These are phyloP conservation scores for Xylaria grammica DNA, from an alignment of 495 filamentous ascomycete genomes.

Conservation along the genomic window DNA sequence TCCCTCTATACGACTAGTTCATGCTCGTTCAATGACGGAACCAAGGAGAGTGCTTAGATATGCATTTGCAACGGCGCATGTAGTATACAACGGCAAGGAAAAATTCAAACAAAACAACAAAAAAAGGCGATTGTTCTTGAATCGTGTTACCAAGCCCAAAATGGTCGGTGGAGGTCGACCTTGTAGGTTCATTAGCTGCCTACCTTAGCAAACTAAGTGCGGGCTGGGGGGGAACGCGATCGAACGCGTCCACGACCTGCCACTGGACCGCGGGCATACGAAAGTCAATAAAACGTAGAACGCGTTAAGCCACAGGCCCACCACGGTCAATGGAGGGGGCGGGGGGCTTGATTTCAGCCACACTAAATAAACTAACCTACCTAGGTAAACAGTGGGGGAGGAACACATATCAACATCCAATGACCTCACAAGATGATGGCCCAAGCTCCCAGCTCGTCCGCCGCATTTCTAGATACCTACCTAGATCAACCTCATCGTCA, in stretches of 20 bases:
- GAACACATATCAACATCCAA: neutral
- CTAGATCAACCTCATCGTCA: slow-evolving; percentile 3
- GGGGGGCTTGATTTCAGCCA: too few species aligned
- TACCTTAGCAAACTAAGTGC: too few species aligned
- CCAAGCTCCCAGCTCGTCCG: slow-evolving; percentile 23
- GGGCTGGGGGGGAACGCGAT: slow-evolving; percentile 23
- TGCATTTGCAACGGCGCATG: neutral
- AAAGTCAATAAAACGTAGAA: slow-evolving; percentile 35
- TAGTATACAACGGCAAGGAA: neutral
- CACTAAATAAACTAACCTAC: too few species aligned
- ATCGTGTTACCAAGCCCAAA: neutral
- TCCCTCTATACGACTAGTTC: neutral
- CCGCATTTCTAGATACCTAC: too few species aligned
- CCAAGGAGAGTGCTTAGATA: neutral
- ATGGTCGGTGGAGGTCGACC: neutral
- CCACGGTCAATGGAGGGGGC: too few species aligned
- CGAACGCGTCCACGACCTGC: neutral
- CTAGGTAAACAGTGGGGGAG: too few species aligned
- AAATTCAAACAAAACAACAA: neutral
- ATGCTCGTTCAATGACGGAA: slow-evolving; percentile 7
- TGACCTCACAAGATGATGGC: slow-evolving; percentile 23
- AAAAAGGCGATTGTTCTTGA: neutral
- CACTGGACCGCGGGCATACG: neutral
- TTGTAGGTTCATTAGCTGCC: too few species aligned
- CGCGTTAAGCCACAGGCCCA: slow-evolving; percentile 24